These are phyloP conservation scores for Dryas octopetala DNA, from an alignment of 306 rosid genomes.

Conservation along the genomic window DNA sequence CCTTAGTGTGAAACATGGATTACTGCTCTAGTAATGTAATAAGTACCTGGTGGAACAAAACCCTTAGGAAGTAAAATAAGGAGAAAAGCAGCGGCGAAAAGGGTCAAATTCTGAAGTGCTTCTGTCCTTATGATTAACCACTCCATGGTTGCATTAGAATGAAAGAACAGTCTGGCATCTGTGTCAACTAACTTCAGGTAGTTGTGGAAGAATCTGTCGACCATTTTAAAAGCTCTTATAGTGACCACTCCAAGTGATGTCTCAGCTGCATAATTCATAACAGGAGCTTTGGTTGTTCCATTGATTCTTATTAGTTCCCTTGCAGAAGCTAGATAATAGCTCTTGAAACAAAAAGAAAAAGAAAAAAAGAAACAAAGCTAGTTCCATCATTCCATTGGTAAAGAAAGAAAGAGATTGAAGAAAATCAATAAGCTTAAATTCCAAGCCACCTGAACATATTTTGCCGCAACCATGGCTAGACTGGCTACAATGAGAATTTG, in stretches of 20 bases:
- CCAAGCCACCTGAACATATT: constrained; percentile 47
- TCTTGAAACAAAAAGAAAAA: constrained; percentile 33
- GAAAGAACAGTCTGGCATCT: constrained; percentile 65
- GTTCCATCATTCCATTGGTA: background rate
- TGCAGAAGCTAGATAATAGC: constrained; percentile 70
- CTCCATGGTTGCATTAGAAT: constrained; percentile 61
- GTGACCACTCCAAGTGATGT: constrained; percentile 82
- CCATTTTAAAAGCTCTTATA: constrained; percentile 63
- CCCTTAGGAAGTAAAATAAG: constrained; percentile 62
- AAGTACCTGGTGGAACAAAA: constrained; percentile 55
- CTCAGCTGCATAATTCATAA: constrained; percentile 72
- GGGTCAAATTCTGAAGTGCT: constrained; percentile 65
- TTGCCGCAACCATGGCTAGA: constrained; percentile 51
- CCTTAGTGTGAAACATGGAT: background rate
- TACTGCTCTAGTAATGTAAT: background rate
- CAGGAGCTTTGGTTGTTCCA: constrained; percentile 90
- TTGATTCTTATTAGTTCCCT: constrained; percentile 76
- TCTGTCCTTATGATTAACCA: constrained; percentile 69
- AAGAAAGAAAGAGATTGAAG: background rate
- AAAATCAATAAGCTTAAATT: constrained; percentile 1
- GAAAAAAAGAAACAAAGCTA: background rate
- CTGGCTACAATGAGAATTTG: constrained; percentile 66
- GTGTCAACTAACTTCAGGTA: constrained; percentile 63
- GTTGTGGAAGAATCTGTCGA: constrained; percentile 48
- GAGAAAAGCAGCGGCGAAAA: constrained; percentile 56